phyloP scores from a whole-genome alignment of 73 alveolate species.

The Effrenium voratum region DNA sequence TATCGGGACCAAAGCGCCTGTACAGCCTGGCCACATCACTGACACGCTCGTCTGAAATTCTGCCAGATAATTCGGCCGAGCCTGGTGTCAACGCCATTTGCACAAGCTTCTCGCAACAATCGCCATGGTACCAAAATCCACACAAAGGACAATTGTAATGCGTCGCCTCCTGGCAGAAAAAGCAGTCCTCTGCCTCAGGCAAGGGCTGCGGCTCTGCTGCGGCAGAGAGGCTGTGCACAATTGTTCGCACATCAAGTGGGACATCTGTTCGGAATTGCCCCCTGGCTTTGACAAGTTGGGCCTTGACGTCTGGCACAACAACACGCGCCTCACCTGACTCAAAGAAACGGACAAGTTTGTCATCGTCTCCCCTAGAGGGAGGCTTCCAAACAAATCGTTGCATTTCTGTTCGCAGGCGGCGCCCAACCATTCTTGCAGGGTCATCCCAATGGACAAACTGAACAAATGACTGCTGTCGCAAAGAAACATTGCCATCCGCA shows the following conservation, averaged over 20 bases:
- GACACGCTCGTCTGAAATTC: too few relatives aligned
- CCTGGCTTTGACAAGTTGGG: background rate
- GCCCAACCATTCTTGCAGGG: background rate
- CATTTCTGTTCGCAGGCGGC: background rate
- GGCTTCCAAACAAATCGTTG: conserved; percentile 24
- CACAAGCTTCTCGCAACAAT: background rate
- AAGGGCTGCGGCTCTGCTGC: background rate
- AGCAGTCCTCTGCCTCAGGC: background rate
- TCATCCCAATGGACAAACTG: background rate
- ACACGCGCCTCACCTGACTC: background rate
- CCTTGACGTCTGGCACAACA: background rate
- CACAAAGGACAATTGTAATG: background rate
- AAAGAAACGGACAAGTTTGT: background rate
- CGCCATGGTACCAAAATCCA: background rate
- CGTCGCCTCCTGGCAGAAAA: background rate
- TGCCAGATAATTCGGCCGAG: too few relatives aligned
- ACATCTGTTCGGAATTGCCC: background rate
- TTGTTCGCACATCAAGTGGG: background rate
- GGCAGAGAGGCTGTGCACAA: background rate
- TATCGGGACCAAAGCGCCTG: too few relatives aligned
- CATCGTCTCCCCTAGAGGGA: background rate
- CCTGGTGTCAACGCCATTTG: too few relatives aligned
- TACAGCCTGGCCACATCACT: too few relatives aligned
- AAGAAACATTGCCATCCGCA: background rate
- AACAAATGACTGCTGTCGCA: background rate